phyloP scores from a whole-genome alignment of 805 yeast species.

The Blastobotrys muscicola region DNA sequence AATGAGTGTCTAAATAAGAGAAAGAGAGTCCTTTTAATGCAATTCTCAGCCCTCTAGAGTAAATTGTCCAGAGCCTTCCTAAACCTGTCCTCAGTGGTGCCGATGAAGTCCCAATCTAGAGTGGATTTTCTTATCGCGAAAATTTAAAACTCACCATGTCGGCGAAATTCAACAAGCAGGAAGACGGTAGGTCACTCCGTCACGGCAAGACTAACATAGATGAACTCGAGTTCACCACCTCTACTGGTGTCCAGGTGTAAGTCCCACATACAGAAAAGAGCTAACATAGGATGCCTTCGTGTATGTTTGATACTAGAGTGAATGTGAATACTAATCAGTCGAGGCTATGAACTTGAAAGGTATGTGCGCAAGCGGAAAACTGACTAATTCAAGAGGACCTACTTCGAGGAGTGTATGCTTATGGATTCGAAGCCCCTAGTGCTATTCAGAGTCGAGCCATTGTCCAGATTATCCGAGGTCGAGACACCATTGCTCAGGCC shows the following conservation, averaged over 20 bases:
- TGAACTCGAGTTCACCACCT: conserved; percentile 51
- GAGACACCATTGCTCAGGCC: conserved; percentile 73
- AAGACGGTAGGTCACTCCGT: conserved; percentile 18
- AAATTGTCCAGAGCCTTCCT: too few species aligned
- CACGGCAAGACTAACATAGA: conserved; percentile 9
- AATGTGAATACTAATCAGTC: conserved; percentile 29
- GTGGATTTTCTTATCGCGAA: not conserved
- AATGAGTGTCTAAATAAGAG: too few species aligned
- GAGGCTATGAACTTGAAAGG: conserved; percentile 27
- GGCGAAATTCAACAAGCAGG: conserved; percentile 10
- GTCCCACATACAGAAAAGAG: conserved; percentile 20
- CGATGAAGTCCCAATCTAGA: too few species aligned
- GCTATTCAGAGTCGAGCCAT: conserved; percentile 79
- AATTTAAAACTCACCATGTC: too few species aligned
- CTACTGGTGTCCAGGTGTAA: conserved; percentile 29
- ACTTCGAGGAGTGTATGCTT: conserved; percentile 55
- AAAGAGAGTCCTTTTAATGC: too few species aligned
- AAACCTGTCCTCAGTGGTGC: too few species aligned
- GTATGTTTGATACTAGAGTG: conserved; percentile 1
- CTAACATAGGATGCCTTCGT: conserved; percentile 6
- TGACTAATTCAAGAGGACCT: conserved; percentile 9
- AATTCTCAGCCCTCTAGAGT: too few species aligned
- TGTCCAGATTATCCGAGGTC: conserved; percentile 63
- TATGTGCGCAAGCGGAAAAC: not conserved
- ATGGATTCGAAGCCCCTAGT: conserved; percentile 75